A percentile compares a stretch with the other conserved stretches of the same genome.
Evolutionary conservation across 2,329 filamentous ascomycete genomes (phyloP).

Genomic region (Aspergillus sclerotialis): DNA sequence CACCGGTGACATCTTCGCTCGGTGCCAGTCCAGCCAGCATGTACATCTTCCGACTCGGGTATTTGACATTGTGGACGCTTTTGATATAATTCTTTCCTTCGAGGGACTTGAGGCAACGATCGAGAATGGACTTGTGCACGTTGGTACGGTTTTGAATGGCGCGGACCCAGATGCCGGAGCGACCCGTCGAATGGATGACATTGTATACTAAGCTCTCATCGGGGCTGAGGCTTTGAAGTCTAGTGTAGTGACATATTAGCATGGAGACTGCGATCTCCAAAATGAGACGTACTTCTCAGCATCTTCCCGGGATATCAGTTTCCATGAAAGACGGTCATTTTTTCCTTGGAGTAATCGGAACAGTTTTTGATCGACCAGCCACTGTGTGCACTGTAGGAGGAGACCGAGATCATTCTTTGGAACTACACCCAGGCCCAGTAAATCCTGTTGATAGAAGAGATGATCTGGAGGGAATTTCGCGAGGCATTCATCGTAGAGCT

Average conservation of each 20-base stretch:
- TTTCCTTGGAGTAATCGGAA: constrained; percentile 39
- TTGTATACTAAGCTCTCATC: constrained; percentile 83
- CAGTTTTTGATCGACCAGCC: constrained; percentile 39
- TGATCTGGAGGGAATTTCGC: constrained; percentile 34
- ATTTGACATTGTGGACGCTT: constrained; percentile 85
- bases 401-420: constrained; percentile 36
- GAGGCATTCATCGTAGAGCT: constrained; percentile 40
- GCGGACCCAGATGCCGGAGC: constrained; percentile 85
- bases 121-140: constrained; percentile 76
- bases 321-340: constrained; percentile 41
- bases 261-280: not conserved
- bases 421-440: constrained; percentile 36
- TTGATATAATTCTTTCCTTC: constrained; percentile 77
- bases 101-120: constrained; percentile 74
- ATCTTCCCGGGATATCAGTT: constrained; percentile 41
- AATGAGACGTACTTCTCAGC: constrained; percentile 38
- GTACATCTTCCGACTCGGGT: constrained; percentile 89
- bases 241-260: constrained; percentile 12
- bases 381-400: constrained; percentile 38
- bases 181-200: constrained; percentile 77
- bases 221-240: constrained; percentile 43
- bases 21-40: constrained; percentile 81
- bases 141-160: constrained; percentile 72
- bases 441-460: constrained; percentile 41
- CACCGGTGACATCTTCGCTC: constrained; percentile 83